phyloP scores from a whole-genome alignment of 345 rosid species.

The Noccaea caerulescens region DNA sequence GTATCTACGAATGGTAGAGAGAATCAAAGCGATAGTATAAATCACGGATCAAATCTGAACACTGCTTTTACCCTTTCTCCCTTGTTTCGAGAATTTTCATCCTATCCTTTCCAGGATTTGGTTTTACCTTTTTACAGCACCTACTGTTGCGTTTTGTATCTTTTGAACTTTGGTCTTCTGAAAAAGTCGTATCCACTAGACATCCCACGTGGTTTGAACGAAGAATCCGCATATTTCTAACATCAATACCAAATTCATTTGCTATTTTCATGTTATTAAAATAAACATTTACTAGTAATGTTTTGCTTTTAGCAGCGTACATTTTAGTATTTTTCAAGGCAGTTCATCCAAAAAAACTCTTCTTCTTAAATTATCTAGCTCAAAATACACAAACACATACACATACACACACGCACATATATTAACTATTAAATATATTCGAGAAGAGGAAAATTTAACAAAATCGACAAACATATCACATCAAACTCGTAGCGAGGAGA shows the following conservation, averaged over 20 bases:
- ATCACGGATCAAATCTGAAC: neutral
- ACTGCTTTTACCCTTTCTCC: neutral
- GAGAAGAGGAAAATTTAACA: neutral
- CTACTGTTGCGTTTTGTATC: no score
- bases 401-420: neutral
- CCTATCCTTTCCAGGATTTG: no score
- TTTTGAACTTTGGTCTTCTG: no score
- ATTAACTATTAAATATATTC: no score
- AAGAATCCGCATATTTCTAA: neutral
- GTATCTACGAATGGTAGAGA: slow-evolving; percentile 2
- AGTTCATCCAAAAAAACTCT: neutral
- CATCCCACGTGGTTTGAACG: slow-evolving; percentile 31
- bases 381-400: neutral
- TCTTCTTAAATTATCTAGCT: neutral
- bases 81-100: no score
- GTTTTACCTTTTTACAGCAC: no score
- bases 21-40: neutral
- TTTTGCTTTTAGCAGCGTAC: neutral
- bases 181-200: slow-evolving; percentile 12
- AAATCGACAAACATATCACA: slow-evolving; percentile 27
- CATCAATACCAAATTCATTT: neutral
- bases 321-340: neutral
- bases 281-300: neutral
- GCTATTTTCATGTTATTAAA: neutral
- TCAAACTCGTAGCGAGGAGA: slow-evolving; percentile 16